Percentiles rank a stretch among this genome's conserved stretches.
Conservation (phyloP, 352 stramenopile genomes). For the Phytophthora sp. region DNA sequence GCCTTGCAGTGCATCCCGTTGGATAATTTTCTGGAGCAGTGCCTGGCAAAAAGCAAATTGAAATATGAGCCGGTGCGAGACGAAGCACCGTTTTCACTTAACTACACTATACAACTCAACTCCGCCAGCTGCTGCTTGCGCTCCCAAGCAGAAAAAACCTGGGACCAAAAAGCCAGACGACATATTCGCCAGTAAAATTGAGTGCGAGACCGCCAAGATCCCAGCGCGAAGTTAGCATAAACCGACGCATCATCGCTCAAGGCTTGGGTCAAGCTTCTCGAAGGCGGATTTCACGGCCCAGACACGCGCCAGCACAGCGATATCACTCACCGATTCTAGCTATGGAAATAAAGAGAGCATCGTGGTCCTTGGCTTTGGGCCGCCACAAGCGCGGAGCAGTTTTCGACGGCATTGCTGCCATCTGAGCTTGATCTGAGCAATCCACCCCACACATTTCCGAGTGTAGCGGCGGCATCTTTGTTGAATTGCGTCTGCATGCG, state of each 20-base stretch:
- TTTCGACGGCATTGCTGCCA: not conserved
- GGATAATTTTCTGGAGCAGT: constrained; percentile 12
- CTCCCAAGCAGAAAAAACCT: constrained; percentile 25
- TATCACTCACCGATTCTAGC: constrained; percentile 17
- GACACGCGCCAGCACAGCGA: constrained; percentile 20
- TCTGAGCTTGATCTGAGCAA: too few species aligned
- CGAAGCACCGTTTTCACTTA: constrained; percentile 19
- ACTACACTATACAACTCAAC: too few species aligned
- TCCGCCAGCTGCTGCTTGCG: constrained; percentile 2
- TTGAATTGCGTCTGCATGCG: constrained; percentile 23
- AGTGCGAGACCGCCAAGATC: constrained; percentile 3
- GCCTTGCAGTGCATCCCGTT: constrained; percentile 42
- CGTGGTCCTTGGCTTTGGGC: constrained; percentile 14
- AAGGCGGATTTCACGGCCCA: constrained; percentile 6
- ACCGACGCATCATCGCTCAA: constrained; percentile 18
- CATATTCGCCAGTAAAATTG: constrained; percentile 16
- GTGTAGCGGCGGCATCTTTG: constrained; percentile 23
- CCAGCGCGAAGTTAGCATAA: constrained; percentile 12
- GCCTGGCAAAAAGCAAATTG: constrained; percentile 25
- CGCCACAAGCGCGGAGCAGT: not conserved
- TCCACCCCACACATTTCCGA: constrained; percentile 9
- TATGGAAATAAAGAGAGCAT: constrained; percentile 13
- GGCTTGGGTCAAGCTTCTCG: constrained; percentile 13
- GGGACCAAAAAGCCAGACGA: constrained; percentile 10
- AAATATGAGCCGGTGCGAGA: constrained; percentile 29